These are phyloP conservation scores for Metarhizium rileyi DNA, from an alignment of 2,329 filamentous ascomycete species.

Conservation along the genomic window DNA sequence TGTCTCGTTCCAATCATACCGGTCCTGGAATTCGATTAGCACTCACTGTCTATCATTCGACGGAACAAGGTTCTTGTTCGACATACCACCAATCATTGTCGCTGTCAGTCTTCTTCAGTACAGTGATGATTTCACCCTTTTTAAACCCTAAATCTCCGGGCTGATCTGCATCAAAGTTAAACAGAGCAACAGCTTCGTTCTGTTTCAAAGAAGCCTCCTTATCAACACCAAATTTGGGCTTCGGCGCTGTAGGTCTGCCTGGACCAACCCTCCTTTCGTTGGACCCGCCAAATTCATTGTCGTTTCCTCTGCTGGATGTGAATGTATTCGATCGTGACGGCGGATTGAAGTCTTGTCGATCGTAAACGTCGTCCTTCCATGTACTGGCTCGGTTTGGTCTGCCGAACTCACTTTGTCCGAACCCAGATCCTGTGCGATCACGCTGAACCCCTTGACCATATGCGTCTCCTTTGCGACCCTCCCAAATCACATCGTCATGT, in stretches of 20 bases:
- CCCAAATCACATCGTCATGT: slow-evolving; percentile 78
- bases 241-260: slow-evolving; percentile 73
- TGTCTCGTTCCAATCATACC: slow-evolving; percentile 76
- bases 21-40: slow-evolving; percentile 46
- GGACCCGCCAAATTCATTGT: slow-evolving; percentile 34
- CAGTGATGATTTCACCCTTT: slow-evolving; percentile 93
- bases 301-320: slow-evolving; percentile 30
- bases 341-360: slow-evolving; percentile 39
- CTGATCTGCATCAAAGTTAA: slow-evolving; percentile 90
- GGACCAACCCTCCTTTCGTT: slow-evolving; percentile 46
- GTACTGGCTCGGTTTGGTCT: slow-evolving; percentile 54
- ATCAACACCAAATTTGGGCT: slow-evolving; percentile 62
- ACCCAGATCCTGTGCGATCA: slow-evolving; percentile 27
- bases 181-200: slow-evolving; percentile 84
- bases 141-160: slow-evolving; percentile 90
- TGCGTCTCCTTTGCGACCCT: slow-evolving; percentile 60
- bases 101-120: slow-evolving; percentile 88
- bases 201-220: slow-evolving; percentile 46
- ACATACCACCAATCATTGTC: slow-evolving; percentile 89
- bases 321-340: slow-evolving; percentile 43
- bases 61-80: neutral
- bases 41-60: neutral
- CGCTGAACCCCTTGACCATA: slow-evolving; percentile 53
- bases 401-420: slow-evolving; percentile 38
- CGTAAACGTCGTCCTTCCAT: slow-evolving; percentile 69